phyloP scores from a whole-genome alignment of 1,284 basidiomycete genomes.

The Prillingera fragicola region DNA sequence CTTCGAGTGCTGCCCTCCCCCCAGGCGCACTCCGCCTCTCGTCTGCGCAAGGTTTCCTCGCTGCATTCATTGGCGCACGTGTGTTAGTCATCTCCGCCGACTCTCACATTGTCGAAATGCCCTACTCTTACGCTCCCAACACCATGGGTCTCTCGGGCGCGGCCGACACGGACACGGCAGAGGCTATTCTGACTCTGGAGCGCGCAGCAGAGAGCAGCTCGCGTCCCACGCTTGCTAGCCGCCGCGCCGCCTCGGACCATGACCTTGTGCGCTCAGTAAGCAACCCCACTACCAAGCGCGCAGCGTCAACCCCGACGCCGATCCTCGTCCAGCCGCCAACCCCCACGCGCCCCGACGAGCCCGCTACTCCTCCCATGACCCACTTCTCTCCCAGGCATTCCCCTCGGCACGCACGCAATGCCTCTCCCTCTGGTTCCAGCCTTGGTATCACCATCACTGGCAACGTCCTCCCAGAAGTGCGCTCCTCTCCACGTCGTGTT shows the following conservation, averaged over 20 bases:
- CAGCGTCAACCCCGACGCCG: not conserved
- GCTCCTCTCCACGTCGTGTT: constrained; percentile 37
- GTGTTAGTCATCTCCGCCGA: constrained; percentile 9
- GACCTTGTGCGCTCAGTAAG: not conserved
- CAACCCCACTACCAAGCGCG: not conserved
- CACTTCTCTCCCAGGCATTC: not conserved
- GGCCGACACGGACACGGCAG: constrained; percentile 13
- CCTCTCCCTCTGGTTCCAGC: not conserved
- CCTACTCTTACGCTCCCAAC: constrained; percentile 7
- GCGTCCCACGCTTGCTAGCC: not conserved
- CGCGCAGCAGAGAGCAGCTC: not conserved
- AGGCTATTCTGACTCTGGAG: constrained; percentile 1
- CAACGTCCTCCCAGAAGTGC: constrained; percentile 41
- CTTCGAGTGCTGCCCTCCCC: not conserved
- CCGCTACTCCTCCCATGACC: not conserved
- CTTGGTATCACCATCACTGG: constrained; percentile 9
- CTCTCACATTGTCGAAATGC: constrained; percentile 8
- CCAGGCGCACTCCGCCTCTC: constrained; percentile 5
- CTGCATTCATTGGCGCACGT: constrained; percentile 11
- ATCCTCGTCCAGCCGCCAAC: constrained; percentile 8
- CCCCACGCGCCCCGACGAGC: constrained; percentile 1
- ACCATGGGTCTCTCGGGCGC: constrained; percentile 1
- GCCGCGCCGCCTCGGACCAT: not conserved
- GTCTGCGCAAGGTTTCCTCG: constrained; percentile 7
- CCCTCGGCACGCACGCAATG: not conserved